Evolutionary conservation across 768 basidiomycete genomes (phyloP), one percentile per base, ranked within the genome.

Genomic region (Rhizopogon vesiculosus): DNA sequence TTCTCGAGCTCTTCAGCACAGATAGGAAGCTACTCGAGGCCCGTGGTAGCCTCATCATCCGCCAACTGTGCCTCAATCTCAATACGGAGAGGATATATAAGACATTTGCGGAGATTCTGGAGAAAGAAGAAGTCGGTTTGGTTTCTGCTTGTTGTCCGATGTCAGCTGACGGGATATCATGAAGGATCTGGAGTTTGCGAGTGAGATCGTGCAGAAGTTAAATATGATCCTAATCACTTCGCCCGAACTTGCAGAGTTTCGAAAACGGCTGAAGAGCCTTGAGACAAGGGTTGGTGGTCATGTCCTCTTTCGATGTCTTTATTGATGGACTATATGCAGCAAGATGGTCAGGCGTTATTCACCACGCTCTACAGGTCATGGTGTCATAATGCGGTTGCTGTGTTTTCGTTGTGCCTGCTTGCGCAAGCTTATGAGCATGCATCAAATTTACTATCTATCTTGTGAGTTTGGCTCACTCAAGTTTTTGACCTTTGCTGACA

Each of bases 381-480:
- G 97, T 98, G 94, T 68, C 97, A 99, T 63, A 98, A 98, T 65
- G 91, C 96, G 1, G 95, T 98, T 42, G 89, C 97, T 0, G 93
- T 93, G 1, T 97, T 99, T 67, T 93, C 97, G 1, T 79, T 99
- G 6, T 99, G 97, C 69, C 78, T 99, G 29, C 78, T 99, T 25
- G 97, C 97, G 5, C 97, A 99, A 69, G 96, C 97, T 3, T 99
- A 99, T 62, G 97, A 99, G 69, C 97, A 99, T 70, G 97, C 96
- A 1, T 96, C 93, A 19, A 98, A 95, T 69, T 79, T 99, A 3
- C 77, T 99, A 16, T 87, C 92, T 58, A 98, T 97, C 57, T 98
- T 99, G 96, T 94, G 67, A 56, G 86, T 69, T 22, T 10, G 46
- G 58, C 19, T 22, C 15, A 22, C 35, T 19, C 25, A 41, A 59